Evolutionary conservation across 2,329 filamentous ascomycete species (phyloP).

Genomic region (Drechslerella stenobrocha): DNA sequence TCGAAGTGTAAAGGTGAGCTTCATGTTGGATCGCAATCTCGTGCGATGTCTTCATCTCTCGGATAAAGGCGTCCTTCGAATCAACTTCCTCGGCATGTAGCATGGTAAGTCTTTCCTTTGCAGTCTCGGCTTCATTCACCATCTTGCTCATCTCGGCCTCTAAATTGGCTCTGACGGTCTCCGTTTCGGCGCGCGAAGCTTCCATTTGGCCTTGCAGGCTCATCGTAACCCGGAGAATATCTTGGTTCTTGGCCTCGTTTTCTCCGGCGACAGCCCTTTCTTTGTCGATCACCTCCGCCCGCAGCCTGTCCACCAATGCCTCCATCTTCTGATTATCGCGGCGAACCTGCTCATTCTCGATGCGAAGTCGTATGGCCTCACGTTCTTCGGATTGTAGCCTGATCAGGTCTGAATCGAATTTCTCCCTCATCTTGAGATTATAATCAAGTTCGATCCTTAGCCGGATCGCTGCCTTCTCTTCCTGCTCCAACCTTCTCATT

Average conservation of each 20-base stretch:
- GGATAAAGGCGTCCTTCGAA: slow-evolving; percentile 64
- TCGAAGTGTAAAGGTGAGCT: slow-evolving; percentile 61
- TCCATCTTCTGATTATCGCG: slow-evolving; percentile 55
- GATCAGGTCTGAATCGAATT: slow-evolving; percentile 68
- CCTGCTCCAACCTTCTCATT: slow-evolving; percentile 67
- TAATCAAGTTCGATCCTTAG: slow-evolving; percentile 53
- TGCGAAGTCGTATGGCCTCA: slow-evolving; percentile 60
- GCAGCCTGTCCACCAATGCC: slow-evolving; percentile 60
- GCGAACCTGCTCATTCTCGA: slow-evolving; percentile 47
- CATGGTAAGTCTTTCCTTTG: slow-evolving; percentile 79
- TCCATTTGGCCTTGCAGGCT: slow-evolving; percentile 82
- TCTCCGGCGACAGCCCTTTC: slow-evolving; percentile 67
- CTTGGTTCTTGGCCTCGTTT: slow-evolving; percentile 73
- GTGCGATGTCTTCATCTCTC: slow-evolving; percentile 57
- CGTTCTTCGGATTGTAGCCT: slow-evolving; percentile 67
- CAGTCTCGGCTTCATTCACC: slow-evolving; percentile 76
- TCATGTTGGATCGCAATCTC: slow-evolving; percentile 61
- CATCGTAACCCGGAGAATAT: slow-evolving; percentile 78
- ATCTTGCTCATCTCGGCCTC: slow-evolving; percentile 81
- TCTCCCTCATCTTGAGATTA: slow-evolving; percentile 56
- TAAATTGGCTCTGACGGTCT: slow-evolving; percentile 76
- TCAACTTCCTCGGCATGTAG: slow-evolving; percentile 78
- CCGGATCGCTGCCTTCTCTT: slow-evolving; percentile 66
- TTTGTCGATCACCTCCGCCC: slow-evolving; percentile 55
- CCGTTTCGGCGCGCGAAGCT: slow-evolving; percentile 79